Conservation (phyloP, 768 basidiomycete genomes). For the Trametes maxima region DNA sequence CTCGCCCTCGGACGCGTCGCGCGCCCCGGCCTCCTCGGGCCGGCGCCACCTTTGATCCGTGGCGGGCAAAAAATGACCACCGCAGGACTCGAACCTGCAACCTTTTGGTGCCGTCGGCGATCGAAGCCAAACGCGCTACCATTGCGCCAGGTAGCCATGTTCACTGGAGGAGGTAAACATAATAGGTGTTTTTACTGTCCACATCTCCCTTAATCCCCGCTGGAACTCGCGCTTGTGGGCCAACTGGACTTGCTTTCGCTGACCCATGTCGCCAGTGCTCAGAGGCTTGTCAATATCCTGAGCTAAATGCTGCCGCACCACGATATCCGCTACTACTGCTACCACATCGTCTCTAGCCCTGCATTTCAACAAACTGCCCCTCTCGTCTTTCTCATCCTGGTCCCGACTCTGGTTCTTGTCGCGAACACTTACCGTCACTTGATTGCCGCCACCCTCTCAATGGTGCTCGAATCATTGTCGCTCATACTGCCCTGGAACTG, state of each 20-base stretch:
- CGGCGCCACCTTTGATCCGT: background rate
- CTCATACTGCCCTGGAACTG: constrained; percentile 66
- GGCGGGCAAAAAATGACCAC: constrained; percentile 54
- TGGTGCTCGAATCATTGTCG: constrained; percentile 65
- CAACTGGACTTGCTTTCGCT: background rate
- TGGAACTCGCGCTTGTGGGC: background rate
- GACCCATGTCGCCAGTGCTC: constrained; percentile 14
- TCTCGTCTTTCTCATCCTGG: constrained; percentile 51
- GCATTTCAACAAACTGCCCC: constrained; percentile 60
- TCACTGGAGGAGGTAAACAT: too few relatives aligned
- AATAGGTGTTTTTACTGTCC: background rate
- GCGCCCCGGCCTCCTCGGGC: background rate
- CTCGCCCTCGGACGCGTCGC: constrained; percentile 9
- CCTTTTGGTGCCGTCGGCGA: constrained; percentile 70
- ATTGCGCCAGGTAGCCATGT: constrained; percentile 82
- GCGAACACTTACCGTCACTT: constrained; percentile 32
- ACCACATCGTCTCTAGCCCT: constrained; percentile 19
- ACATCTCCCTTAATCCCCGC: background rate
- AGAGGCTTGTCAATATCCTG: constrained; percentile 6
- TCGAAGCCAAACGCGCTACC: constrained; percentile 97
- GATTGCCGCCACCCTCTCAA: constrained; percentile 32
- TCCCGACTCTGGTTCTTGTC: constrained; percentile 40
- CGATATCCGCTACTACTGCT: constrained; percentile 18
- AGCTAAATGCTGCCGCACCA: constrained; percentile 24
- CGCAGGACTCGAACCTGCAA: constrained; percentile 97